These are phyloP conservation scores for Aaosphaeria arxii DNA, from an alignment of 2,329 filamentous ascomycete species.

Conservation along the genomic window DNA sequence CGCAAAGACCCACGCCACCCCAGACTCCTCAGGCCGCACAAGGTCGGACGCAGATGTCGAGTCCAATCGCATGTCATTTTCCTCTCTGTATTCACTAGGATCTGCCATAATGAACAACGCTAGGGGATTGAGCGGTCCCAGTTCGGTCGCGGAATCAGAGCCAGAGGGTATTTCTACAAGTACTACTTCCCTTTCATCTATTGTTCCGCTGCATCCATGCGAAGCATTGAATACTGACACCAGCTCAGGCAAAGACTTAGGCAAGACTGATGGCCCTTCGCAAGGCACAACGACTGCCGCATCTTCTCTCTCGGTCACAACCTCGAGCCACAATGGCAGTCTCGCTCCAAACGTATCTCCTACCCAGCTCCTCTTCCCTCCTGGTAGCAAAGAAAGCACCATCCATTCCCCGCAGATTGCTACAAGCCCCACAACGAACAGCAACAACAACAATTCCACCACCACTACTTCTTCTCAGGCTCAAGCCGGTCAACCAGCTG, in stretches of 20 bases:
- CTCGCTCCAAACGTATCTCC: slow-evolving; percentile 39
- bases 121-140: slow-evolving; percentile 49
- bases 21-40: slow-evolving; percentile 48
- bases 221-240: too few relatives aligned
- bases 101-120: slow-evolving; percentile 55
- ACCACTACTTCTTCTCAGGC: background rate
- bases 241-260: background rate
- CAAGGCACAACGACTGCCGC: slow-evolving; percentile 42
- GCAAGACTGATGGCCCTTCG: slow-evolving; percentile 24
- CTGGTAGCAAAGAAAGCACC: slow-evolving; percentile 11
- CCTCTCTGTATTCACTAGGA: slow-evolving; percentile 68
- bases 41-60: slow-evolving; percentile 43
- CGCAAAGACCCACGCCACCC: slow-evolving; percentile 31
- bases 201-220: too few relatives aligned
- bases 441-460: slow-evolving; percentile 3
- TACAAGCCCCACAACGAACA: slow-evolving; percentile 13
- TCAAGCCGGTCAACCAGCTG: slow-evolving; percentile 11
- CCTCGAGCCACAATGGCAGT: slow-evolving; percentile 42
- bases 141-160: slow-evolving; percentile 45
- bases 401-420: slow-evolving; percentile 7
- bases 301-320: slow-evolving; percentile 43
- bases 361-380: slow-evolving; percentile 30
- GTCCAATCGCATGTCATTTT: slow-evolving; percentile 67
- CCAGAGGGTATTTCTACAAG: slow-evolving; percentile 29
- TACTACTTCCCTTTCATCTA: slow-evolving; percentile 14